A percentile compares a stretch with the other conserved stretches of the same genome.
These are phyloP conservation scores for Cutaneotrichosporon sp. DNA, from an alignment of 1,284 basidiomycete genomes.

Conservation along the genomic window DNA sequence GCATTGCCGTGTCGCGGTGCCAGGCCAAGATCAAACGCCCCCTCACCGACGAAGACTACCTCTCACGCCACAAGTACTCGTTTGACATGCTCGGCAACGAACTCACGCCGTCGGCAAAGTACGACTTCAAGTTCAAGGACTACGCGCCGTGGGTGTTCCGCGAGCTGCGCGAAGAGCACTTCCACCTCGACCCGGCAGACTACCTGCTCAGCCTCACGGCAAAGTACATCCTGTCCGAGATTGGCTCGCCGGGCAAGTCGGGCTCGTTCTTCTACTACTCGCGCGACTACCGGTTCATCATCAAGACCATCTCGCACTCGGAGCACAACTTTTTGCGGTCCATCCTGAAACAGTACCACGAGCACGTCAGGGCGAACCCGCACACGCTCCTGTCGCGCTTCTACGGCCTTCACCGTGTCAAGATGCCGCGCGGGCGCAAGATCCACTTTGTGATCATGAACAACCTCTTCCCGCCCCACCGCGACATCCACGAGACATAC, in stretches of 20 bases:
- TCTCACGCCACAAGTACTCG: slow-evolving; percentile 86
- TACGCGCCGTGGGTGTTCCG: slow-evolving; percentile 98
- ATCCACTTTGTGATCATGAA: slow-evolving; percentile 99
- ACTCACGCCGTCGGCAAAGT: slow-evolving; percentile 86
- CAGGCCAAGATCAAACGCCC: slow-evolving; percentile 88
- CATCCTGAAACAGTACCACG: slow-evolving; percentile 80
- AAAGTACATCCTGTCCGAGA: slow-evolving; percentile 95
- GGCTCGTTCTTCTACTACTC: slow-evolving; percentile 99
- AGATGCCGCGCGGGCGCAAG: slow-evolving; percentile 86
- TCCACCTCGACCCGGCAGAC: slow-evolving; percentile 93
- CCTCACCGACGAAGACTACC: slow-evolving; percentile 80
- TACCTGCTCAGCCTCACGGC: slow-evolving; percentile 93
- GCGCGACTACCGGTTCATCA: slow-evolving; percentile 97
- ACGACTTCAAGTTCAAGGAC: slow-evolving; percentile 91
- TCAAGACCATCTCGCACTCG: slow-evolving; percentile 93
- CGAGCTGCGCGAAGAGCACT: slow-evolving; percentile 86
- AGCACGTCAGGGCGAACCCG: slow-evolving; percentile 82
- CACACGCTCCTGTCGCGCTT: slow-evolving; percentile 91
- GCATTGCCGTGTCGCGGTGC: slow-evolving; percentile 89
- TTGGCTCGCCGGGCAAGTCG: slow-evolving; percentile 97
- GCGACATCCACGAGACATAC: slow-evolving; percentile 96
- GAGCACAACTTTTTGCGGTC: slow-evolving; percentile 90
- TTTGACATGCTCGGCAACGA: slow-evolving; percentile 99
- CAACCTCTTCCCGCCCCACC: slow-evolving; percentile 95
- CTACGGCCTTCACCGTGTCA: slow-evolving; percentile 95